Evolutionary conservation across 2,329 filamentous ascomycete genomes (phyloP).

Genomic region (Metarhizium robertsii): DNA sequence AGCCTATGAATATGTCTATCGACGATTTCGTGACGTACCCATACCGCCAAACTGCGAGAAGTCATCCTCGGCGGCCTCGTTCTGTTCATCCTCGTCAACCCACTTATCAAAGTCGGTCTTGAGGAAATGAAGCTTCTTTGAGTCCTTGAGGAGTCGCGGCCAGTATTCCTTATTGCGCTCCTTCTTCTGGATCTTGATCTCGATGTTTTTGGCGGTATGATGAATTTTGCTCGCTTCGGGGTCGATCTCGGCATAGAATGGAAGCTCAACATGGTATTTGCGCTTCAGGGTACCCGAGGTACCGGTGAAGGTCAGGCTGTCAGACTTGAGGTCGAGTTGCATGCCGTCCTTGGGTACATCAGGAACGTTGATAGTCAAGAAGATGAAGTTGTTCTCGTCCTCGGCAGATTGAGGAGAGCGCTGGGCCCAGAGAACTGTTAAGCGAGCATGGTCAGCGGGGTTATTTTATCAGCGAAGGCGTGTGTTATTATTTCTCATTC

Average conservation of each 20-base stretch:
- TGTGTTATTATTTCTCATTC: not conserved
- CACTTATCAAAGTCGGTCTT: slow-evolving; percentile 99
- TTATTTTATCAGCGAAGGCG: too few species aligned
- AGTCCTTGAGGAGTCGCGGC: slow-evolving; percentile 87
- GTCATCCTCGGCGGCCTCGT: slow-evolving; percentile 79
- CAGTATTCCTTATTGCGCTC: slow-evolving; percentile 90
- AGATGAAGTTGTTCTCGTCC: slow-evolving; percentile 84
- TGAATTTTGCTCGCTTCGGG: slow-evolving; percentile 72
- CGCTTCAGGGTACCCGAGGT: slow-evolving; percentile 76
- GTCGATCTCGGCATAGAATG: slow-evolving; percentile 89
- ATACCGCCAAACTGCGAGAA: slow-evolving; percentile 57
- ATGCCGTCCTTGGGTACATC: slow-evolving; percentile 70
- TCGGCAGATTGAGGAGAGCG: slow-evolving; percentile 67
- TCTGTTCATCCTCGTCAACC: slow-evolving; percentile 98
- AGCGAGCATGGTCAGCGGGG: slow-evolving; percentile 3
- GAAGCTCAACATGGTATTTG: slow-evolving; percentile 76
- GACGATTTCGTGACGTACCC: slow-evolving; percentile 34
- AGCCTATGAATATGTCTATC: too few species aligned
- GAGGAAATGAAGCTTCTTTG: slow-evolving; percentile 85
- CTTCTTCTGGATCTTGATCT: slow-evolving; percentile 94
- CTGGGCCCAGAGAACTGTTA: slow-evolving; percentile 93
- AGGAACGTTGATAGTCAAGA: slow-evolving; percentile 80
- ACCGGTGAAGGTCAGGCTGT: slow-evolving; percentile 70
- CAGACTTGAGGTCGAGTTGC: slow-evolving; percentile 76
- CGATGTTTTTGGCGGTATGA: slow-evolving; percentile 81